Evolutionary conservation across 1,284 basidiomycete genomes (phyloP).

Genomic region (Flammula alnicola): DNA sequence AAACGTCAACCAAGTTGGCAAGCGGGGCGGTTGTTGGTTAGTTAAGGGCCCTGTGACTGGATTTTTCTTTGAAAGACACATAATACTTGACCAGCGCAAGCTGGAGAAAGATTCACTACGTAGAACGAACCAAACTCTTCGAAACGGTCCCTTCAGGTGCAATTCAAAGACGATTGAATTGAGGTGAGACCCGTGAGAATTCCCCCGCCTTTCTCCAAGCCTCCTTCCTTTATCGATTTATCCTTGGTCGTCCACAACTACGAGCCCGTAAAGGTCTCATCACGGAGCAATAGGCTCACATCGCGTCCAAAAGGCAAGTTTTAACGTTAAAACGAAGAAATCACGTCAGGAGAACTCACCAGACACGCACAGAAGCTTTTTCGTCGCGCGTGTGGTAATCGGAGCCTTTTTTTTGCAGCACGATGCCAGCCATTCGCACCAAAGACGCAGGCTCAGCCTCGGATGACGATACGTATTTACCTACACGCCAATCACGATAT

Average conservation of each 20-base stretch:
- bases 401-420: conserved; percentile 3
- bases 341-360: not conserved
- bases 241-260: not conserved
- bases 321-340: not conserved
- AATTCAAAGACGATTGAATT: no score
- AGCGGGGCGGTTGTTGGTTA: no score
- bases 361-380: no score
- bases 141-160: no score
- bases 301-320: conserved; percentile 3
- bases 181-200: conserved; percentile 18
- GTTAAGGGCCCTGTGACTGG: no score
- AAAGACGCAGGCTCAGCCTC: conserved; percentile 3
- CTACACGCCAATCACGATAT: not conserved
- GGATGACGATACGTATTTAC: conserved; percentile 1
- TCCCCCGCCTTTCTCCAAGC: not conserved
- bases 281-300: no score
- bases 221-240: not conserved
- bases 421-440: conserved; percentile 13
- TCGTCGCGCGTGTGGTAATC: not conserved
- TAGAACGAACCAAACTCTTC: no score
- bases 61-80: no score
- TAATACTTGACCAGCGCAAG: no score
- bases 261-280: not conserved
- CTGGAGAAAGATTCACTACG: no score
- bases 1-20: no score